phyloP scores from a whole-genome alignment of 495 filamentous ascomycete species.

The Evansstolkia leycettana region DNA sequence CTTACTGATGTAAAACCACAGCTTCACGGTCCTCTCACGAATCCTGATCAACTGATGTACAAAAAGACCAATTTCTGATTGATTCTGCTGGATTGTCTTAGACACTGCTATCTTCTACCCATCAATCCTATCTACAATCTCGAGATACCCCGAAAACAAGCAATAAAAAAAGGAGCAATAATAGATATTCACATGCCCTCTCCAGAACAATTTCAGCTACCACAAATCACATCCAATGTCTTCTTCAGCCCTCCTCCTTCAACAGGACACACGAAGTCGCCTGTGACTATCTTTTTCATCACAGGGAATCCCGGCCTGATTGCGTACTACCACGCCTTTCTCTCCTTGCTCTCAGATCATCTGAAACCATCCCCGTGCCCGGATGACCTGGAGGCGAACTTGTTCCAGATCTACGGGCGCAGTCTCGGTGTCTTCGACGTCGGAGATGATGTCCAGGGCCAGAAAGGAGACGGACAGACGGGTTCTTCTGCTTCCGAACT shows the following conservation, averaged over 20 bases:
- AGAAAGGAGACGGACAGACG: background rate
- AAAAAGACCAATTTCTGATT: too few species aligned
- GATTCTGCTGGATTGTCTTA: too few species aligned
- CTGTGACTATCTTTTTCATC: conserved; percentile 50
- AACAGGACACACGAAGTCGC: conserved; percentile 2
- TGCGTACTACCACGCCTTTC: conserved; percentile 65
- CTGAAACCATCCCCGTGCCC: conserved; percentile 1
- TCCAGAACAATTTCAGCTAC: background rate
- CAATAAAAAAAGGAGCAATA: too few species aligned
- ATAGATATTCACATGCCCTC: too few species aligned
- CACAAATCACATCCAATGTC: conserved; percentile 18
- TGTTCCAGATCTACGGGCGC: conserved; percentile 47
- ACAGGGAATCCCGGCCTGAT: conserved; percentile 84
- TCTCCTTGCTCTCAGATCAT: conserved; percentile 34
- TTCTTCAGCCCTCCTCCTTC: conserved; percentile 17
- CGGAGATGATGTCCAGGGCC: conserved; percentile 10
- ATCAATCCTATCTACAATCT: too few species aligned
- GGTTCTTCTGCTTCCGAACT: background rate
- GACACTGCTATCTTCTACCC: too few species aligned
- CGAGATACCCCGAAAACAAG: too few species aligned
- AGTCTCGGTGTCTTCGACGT: conserved; percentile 64
- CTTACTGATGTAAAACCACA: too few species aligned
- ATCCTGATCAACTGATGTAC: too few species aligned
- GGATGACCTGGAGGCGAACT: background rate
- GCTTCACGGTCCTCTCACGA: too few species aligned